phyloP scores from a whole-genome alignment of 1,139 yeast genomes.

The Kodamaea sp. region DNA sequence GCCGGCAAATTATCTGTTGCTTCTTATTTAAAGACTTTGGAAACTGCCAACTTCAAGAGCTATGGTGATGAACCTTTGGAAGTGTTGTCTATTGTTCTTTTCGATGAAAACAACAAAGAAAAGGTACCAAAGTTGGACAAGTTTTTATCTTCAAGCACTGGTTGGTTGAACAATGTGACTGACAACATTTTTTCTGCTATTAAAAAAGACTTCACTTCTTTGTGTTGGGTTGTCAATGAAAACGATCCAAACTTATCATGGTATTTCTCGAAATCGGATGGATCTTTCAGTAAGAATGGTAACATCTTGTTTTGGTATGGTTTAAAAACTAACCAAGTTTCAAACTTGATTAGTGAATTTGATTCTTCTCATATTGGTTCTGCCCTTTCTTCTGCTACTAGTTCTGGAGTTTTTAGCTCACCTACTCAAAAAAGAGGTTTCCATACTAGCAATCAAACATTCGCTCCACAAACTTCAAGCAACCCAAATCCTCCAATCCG shows the following conservation, averaged over 20 bases:
- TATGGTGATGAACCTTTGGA: constrained; percentile 96
- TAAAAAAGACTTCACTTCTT: constrained; percentile 63
- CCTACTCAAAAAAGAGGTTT: constrained; percentile 41
- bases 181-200: constrained; percentile 89
- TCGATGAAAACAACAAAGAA: constrained; percentile 25
- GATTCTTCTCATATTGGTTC: constrained; percentile 38
- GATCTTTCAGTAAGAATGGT: constrained; percentile 88
- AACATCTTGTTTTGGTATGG: constrained; percentile 96
- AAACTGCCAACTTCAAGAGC: constrained; percentile 61
- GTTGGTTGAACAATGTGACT: constrained; percentile 96
- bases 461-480: constrained; percentile 31
- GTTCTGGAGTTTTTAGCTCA: constrained; percentile 40
- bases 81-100: constrained; percentile 78
- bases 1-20: constrained; percentile 76
- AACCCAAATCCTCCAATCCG: constrained; percentile 74
- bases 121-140: constrained; percentile 76
- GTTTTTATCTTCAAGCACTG: constrained; percentile 81
- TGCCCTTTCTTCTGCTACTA: constrained; percentile 38
- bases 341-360: constrained; percentile 64
- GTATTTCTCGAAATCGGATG: constrained; percentile 92
- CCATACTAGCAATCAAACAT: constrained; percentile 24
- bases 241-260: constrained; percentile 88
- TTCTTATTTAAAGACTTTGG: constrained; percentile 72
- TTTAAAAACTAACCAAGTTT: constrained; percentile 59
- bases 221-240: constrained; percentile 89